These are phyloP conservation scores for Candida maris DNA, from an alignment of 805 yeast species.

Conservation along the genomic window DNA sequence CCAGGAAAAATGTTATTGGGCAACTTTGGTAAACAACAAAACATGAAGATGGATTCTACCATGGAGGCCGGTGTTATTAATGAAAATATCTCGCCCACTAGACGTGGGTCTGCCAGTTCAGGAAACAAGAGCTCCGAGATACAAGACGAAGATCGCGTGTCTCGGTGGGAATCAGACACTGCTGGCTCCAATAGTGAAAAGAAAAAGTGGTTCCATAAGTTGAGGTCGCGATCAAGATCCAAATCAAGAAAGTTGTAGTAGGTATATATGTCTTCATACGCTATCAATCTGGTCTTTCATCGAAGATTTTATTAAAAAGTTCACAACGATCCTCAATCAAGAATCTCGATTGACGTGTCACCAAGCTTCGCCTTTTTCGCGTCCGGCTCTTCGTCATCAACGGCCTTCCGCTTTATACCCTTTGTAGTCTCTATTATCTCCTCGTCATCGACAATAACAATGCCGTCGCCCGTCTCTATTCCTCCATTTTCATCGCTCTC, in stretches of 20 bases:
- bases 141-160: constrained; percentile 26
- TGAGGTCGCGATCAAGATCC: constrained; percentile 32
- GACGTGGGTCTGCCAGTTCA: not conserved
- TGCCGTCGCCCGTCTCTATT: constrained; percentile 16
- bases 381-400: constrained; percentile 4
- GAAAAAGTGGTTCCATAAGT: constrained; percentile 43
- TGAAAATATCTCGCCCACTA: constrained; percentile 6
- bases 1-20: too few species aligned
- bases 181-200: constrained; percentile 14
- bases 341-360: not conserved
- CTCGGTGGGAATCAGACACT: constrained; percentile 27
- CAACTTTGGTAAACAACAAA: constrained; percentile 15
- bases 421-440: constrained; percentile 13
- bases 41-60: too few species aligned
- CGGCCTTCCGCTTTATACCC: constrained; percentile 16
- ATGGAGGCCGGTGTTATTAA: constrained; percentile 14
- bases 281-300: too few species aligned
- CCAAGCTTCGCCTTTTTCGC: not conserved
- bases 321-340: too few species aligned
- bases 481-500: constrained; percentile 24
- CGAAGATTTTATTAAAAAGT: too few species aligned
- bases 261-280: too few species aligned
- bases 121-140: constrained; percentile 4
- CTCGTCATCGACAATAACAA: constrained; percentile 15
- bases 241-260: constrained; percentile 16